Conservation (phyloP, 495 filamentous ascomycete species). For the Parathielavia hyrcaniae region DNA sequence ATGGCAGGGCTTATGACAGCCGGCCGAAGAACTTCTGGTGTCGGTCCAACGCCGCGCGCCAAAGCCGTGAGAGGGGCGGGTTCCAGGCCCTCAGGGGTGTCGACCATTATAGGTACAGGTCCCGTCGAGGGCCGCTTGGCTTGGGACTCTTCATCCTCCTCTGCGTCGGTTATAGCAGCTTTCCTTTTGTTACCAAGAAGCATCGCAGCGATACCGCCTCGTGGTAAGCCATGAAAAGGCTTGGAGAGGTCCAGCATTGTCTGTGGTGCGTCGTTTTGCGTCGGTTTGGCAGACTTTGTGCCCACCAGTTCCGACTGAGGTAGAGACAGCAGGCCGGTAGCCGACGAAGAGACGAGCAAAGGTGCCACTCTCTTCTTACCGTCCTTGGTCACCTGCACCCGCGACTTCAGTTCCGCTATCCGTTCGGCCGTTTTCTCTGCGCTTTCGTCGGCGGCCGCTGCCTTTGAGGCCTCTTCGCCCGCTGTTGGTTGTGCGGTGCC, state of each 20-base stretch:
- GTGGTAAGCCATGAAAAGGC: constrained; percentile 87
- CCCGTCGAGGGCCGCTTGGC: constrained; percentile 63
- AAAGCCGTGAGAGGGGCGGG: constrained; percentile 53
- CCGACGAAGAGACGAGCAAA: constrained; percentile 79
- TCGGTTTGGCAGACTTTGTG: constrained; percentile 53
- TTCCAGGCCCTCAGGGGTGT: constrained; percentile 69
- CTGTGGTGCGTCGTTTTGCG: constrained; percentile 68
- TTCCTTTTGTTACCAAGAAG: constrained; percentile 92
- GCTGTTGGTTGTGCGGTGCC: constrained; percentile 30
- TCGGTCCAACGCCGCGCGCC: constrained; percentile 56
- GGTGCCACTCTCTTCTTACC: constrained; percentile 94
- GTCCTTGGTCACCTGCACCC: constrained; percentile 92
- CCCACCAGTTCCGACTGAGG: constrained; percentile 78
- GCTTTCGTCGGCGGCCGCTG: constrained; percentile 38
- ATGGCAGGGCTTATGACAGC: constrained; percentile 78
- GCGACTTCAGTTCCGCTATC: constrained; percentile 74
- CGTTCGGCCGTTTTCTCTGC: constrained; percentile 55
- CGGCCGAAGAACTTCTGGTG: constrained; percentile 80
- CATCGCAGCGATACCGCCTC: constrained; percentile 77
- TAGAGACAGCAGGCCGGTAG: constrained; percentile 75
- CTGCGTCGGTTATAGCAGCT: constrained; percentile 58
- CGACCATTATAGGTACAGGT: constrained; percentile 65
- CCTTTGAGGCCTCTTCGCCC: constrained; percentile 21
- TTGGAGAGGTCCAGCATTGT: constrained; percentile 86
- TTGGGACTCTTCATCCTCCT: constrained; percentile 53